A percentile compares a stretch with the other conserved stretches of the same genome.
Conservation (phyloP, 2,329 filamentous ascomycete species). For the Paecilomyces niveus region DNA sequence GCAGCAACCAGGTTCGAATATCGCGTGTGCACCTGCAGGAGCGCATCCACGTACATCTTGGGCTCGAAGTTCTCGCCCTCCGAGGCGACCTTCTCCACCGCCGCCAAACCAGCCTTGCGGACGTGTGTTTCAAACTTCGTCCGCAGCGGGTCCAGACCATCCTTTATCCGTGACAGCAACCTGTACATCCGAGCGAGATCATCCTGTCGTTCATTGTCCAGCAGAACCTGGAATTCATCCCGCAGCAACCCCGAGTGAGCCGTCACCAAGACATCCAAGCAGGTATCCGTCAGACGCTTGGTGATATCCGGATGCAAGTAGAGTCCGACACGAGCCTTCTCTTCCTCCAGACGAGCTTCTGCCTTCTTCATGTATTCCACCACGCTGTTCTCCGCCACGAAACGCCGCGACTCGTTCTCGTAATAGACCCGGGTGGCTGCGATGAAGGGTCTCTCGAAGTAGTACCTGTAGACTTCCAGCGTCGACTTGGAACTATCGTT, state of each 20-base stretch:
- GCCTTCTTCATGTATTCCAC: constrained; percentile 99
- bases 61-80: constrained; percentile 88
- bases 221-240: constrained; percentile 89
- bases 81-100: constrained; percentile 82
- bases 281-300: constrained; percentile 73
- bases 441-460: constrained; percentile 91
- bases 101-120: constrained; percentile 75
- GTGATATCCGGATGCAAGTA: constrained; percentile 91
- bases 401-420: constrained; percentile 83
- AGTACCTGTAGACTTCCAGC: constrained; percentile 84
- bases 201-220: constrained; percentile 90
- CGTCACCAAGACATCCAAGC: constrained; percentile 81
- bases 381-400: constrained; percentile 92
- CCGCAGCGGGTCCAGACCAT: constrained; percentile 83
- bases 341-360: constrained; percentile 78
- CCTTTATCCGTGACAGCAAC: constrained; percentile 78
- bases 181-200: constrained; percentile 97
- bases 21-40: constrained; percentile 88
- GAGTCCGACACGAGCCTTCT: constrained; percentile 86
- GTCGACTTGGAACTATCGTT: constrained; percentile 89
- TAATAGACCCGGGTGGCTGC: constrained; percentile 80
- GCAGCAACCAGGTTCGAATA: constrained; percentile 87
- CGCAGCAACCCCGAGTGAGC: constrained; percentile 79
- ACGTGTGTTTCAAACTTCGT: constrained; percentile 88
- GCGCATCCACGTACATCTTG: constrained; percentile 91